Base-by-base conservation (phyloP, 257 asterid species). In the Solanum pimpinellifolium region DNA sequence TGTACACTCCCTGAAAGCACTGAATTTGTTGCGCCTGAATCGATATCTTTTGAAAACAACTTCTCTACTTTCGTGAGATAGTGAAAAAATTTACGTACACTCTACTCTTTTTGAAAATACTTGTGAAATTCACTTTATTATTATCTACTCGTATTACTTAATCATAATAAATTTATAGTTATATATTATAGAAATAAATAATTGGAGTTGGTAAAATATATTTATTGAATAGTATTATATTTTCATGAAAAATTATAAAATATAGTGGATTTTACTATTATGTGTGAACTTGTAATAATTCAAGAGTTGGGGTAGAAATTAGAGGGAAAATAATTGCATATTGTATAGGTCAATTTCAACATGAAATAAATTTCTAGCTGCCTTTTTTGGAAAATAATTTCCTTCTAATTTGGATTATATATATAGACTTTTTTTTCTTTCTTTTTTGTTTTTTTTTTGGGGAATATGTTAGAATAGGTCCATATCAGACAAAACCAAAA, bases 21-120 rank as follows among this genome's bases (percentile, higher is more conserved):
- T 16, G 2, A 0, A 52, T 52, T 49, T 52, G 4, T 0, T 52
- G 0, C n/a, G 20, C n/a, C 1, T 52, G n/a, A 52, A 4, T 52
- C 2, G 1, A 9, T 52, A 0, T 16, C 23, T 52, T 52, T 52
- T 16, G 23, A 52, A 52, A 52, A 52, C 23, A 16, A 52, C 1
- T 2, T 42, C 0, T 42, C 12, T 9, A 9, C 46, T 42, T 2
- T 2, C 4, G 11, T 9, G 12, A 42, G 4, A 42, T 42, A 42
- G 46, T 42, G 12, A 42, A 9, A 42, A 42, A 1, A 9, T 42
- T 4, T 42, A 42, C 12, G 0, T 42, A 42, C 1, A 42, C 4
- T 9, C 12, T 42, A 9, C 12, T 9, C 46, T 42, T 42, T 3
- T 4, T 0, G 1, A 42, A 42, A 42, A 0, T 3, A 42, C 23